phyloP scores from a whole-genome alignment of 345 rosid species.

The Brassica cretica region DNA sequence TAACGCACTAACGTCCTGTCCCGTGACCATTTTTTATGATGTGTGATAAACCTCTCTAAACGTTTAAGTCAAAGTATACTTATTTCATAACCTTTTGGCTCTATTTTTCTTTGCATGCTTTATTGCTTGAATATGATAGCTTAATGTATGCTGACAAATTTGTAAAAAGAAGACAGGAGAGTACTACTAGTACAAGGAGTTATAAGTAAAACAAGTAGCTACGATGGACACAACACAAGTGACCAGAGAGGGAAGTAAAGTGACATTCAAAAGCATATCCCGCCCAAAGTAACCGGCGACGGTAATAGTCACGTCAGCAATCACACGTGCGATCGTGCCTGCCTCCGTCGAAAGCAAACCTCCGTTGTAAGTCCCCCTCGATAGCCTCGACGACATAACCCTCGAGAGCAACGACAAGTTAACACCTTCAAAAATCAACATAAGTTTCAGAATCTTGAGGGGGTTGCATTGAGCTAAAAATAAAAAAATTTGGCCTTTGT shows the following conservation, averaged over 20 bases:
- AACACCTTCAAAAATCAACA: constrained; percentile 55
- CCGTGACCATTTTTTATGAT: constrained; percentile 10
- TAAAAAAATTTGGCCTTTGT: not conserved
- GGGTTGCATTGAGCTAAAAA: not conserved
- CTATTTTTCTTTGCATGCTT: not conserved
- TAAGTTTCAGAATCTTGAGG: not conserved
- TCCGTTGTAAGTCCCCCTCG: constrained; percentile 95
- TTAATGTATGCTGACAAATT: not conserved
- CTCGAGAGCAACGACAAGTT: constrained; percentile 90
- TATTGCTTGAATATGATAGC: not conserved
- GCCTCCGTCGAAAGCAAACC: constrained; percentile 96
- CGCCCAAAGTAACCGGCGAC: constrained; percentile 78
- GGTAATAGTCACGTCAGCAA: constrained; percentile 87
- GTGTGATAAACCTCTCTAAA: not conserved
- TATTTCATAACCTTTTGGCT: constrained; percentile 16
- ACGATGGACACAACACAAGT: constrained; percentile 68
- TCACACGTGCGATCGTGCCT: constrained; percentile 89
- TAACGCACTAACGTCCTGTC: constrained; percentile 3
- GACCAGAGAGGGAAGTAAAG: constrained; percentile 83
- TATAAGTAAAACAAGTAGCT: constrained; percentile 88
- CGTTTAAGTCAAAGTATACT: constrained; percentile 15
- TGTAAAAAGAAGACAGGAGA: not conserved
- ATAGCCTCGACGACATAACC: constrained; percentile 91
- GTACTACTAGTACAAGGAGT: constrained; percentile 75
- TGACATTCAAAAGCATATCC: constrained; percentile 66